Evolutionary conservation across 1,284 basidiomycete species (phyloP).

Genomic region (Fomes fomentarius): DNA sequence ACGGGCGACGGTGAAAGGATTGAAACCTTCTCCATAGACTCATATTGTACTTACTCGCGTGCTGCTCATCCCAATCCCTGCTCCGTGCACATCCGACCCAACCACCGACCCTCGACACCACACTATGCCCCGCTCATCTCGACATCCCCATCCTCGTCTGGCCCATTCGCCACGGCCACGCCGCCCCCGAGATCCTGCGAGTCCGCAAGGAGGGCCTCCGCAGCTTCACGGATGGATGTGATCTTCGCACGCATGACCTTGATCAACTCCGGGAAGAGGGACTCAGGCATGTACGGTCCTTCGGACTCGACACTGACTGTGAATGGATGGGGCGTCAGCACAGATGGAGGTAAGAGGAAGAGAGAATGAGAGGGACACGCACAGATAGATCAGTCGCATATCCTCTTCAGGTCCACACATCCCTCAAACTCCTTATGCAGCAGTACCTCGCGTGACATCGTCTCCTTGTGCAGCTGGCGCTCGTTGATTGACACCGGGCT

Average conservation of each 20-base stretch:
- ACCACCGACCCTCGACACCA: too few species aligned
- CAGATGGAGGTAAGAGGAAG: too few species aligned
- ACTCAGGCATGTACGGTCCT: slow-evolving; percentile 84
- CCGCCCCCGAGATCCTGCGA: slow-evolving; percentile 19
- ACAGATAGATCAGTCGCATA: slow-evolving; percentile 97
- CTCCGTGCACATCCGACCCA: too few species aligned
- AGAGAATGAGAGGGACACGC: slow-evolving; percentile 37
- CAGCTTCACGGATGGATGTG: slow-evolving; percentile 57
- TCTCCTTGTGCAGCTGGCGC: slow-evolving; percentile 80
- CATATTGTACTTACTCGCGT: too few species aligned
- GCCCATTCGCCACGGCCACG: slow-evolving; percentile 4
- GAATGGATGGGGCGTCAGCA: not conserved
- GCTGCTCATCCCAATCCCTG: too few species aligned
- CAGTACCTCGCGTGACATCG: slow-evolving; percentile 91
- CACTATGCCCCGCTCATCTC: slow-evolving; percentile 39
- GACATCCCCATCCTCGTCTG: slow-evolving; percentile 38
- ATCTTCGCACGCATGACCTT: slow-evolving; percentile 87
- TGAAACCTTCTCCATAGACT: too few species aligned
- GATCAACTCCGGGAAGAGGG: slow-evolving; percentile 84
- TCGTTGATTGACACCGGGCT: slow-evolving; percentile 69
- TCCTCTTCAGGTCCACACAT: slow-evolving; percentile 82
- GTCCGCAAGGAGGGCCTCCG: slow-evolving; percentile 52
- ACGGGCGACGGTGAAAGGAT: too few species aligned
- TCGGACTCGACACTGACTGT: slow-evolving; percentile 91
- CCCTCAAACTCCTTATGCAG: slow-evolving; percentile 92